Base-by-base conservation (phyloP, 1,284 basidiomycete species). In the Apiotrichum akiyoshidainum region DNA sequence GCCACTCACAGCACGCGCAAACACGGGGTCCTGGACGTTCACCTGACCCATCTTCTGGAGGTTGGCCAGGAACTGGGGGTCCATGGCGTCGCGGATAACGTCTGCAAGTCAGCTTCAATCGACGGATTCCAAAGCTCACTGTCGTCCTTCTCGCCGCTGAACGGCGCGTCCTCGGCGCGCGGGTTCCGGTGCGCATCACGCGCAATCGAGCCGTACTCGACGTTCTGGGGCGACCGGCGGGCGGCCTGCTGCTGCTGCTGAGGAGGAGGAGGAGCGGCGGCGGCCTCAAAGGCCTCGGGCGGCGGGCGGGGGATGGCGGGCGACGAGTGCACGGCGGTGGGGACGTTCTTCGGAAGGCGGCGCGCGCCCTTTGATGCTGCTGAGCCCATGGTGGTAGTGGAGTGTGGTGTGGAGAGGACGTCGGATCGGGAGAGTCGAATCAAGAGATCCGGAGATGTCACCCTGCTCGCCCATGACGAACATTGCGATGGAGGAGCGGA, bases 1-100 rank as follows among this genome's bases (percentile, higher is more conserved):
- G 13, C 26, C 22, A 74, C 85, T 73, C 72, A 88, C 88, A 14
- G 82, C 74, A 61, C 86, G 67, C 7, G 81, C 76, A 59, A 64
- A 81, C 77, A 83, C 70, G 84, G 87, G 73, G 85, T 85, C 68
- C 8, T 70, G 66, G 21, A 92, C 87, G 21, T 78, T 79, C 9
- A 92, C 90, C 31, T 83, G 86, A 1, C 90, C 90, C 5, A 92
- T 78, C 46, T 78, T 81, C 63, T 71, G 84, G 51, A 93, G 77
- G 68, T 90, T 91, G 35, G 84, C 80, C 68, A 89, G 73, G 59
- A 92, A 85, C 54, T 92, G 84, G 1, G 89, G 88, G 71, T 92
- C 90, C 64, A 80, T 81, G 9, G 84, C 83, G 69, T 92, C 89
- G 61, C 74, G 76, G 59, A 84, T 79, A 64, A 91, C 85, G 5